Percentiles rank a stretch among this genome's conserved stretches.
These are phyloP conservation scores for Pleurotus salmoneostramineus DNA, from an alignment of 768 basidiomycete species.

Conservation along the genomic window DNA sequence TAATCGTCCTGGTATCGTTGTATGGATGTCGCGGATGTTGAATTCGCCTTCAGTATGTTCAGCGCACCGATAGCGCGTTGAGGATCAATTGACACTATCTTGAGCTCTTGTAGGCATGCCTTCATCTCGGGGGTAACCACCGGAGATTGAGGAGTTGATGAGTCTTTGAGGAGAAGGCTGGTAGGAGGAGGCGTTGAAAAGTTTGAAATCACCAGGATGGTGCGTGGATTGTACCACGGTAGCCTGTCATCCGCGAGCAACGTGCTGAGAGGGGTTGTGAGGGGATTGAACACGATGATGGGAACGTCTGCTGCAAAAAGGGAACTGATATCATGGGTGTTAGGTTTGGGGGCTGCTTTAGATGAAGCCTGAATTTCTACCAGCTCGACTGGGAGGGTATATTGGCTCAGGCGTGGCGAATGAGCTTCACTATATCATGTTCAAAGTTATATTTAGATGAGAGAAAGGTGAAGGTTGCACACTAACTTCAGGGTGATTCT, in stretches of 20 bases:
- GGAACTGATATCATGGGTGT: slow-evolving; percentile 11
- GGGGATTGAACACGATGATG: slow-evolving; percentile 61
- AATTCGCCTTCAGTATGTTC: slow-evolving; percentile 38
- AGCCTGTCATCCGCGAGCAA: slow-evolving; percentile 24
- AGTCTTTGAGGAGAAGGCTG: slow-evolving; percentile 11
- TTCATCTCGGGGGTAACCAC: slow-evolving; percentile 5
- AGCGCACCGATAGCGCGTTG: slow-evolving; percentile 54
- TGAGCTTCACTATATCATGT: slow-evolving; percentile 2
- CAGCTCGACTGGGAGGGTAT: slow-evolving; percentile 45
- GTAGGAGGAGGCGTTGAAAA: slow-evolving; percentile 19
- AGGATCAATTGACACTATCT: slow-evolving; percentile 53
- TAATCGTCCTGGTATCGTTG: slow-evolving; percentile 65
- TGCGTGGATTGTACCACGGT: slow-evolving; percentile 33
- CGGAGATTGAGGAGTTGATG: slow-evolving; percentile 10
- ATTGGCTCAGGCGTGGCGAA: slow-evolving; percentile 55
- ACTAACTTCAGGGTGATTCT: slow-evolving; percentile 37
- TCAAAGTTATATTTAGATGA: slow-evolving; percentile 3
- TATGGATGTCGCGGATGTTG: slow-evolving; percentile 44
- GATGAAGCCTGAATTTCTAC: slow-evolving; percentile 30
- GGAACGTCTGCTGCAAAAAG: slow-evolving; percentile 53
- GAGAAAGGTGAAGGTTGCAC: slow-evolving; percentile 28
- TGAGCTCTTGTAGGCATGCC: slow-evolving; percentile 18
- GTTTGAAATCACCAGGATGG: slow-evolving; percentile 37
- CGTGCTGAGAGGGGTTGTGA: slow-evolving; percentile 42
- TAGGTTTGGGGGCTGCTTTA: slow-evolving; percentile 6